Evolutionary conservation across 2,329 filamentous ascomycete genomes (phyloP), one percentile per base, ranked within the genome.

Genomic region (Colletotrichum chlorophyti): DNA sequence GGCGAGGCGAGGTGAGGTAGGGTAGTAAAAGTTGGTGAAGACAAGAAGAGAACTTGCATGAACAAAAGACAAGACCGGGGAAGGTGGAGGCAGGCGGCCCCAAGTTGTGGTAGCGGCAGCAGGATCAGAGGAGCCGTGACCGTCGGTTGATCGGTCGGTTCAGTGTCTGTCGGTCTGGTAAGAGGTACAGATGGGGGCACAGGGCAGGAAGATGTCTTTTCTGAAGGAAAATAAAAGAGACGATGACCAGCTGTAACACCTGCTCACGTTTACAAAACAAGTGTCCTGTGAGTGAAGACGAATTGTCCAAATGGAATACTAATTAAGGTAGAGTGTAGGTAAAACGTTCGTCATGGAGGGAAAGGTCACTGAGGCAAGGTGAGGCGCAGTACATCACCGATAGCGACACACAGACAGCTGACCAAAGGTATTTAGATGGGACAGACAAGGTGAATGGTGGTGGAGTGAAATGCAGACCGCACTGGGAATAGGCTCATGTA

Each of bases 11-110:
- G n/a, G n/a, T 42, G 37, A 41, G 27, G 23, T 42, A 24, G n/a
- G 26, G 38, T 23, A 43, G 40, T 27, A 38, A 32, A 24, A 29
- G 40, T 26, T 53, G 58, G 48, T 35, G 26, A 58, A 23, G 51
- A n/a, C 43, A 31, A 35, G 42, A 53, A 59, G 53, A 58, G 58
- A 58, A 41, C 45, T 58, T 60, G 58, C 58, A 60, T 60, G 47
- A 58, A 58, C 48, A 40, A 43, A 50, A 51, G 58, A 42, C 53
- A 58, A 35, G 53, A 41, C 53, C 53, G 41, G 58, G n/a, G 53
- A 52, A 58, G 51, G 58, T 52, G 58, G 58, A 60, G 58, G 55
- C 31, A 34, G 42, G 40, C 46, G 29, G 51, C n/a, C n/a, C n/a
- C n/a, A n/a, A n/a, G n/a, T n/a, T n/a, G n/a, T n/a, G n/a, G n/a